These are phyloP conservation scores for Dichomitus squalens DNA, from an alignment of 1,284 basidiomycete species.

Conservation along the genomic window DNA sequence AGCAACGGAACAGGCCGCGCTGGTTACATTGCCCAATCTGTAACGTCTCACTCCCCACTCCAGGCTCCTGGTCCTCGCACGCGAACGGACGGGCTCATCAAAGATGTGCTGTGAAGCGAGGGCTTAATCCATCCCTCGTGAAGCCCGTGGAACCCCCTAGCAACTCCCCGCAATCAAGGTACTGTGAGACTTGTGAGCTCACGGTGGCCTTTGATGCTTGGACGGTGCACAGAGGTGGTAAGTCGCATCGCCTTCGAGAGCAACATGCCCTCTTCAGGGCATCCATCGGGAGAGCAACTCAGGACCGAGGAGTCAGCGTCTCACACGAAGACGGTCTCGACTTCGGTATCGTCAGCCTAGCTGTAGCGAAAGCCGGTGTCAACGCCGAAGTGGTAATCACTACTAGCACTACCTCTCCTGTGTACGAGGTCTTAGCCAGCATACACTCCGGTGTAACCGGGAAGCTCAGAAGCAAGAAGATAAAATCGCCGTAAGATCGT, in stretches of 20 bases:
- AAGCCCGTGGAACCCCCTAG: neutral
- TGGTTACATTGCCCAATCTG: neutral
- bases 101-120: neutral
- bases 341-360: conserved; percentile 36
- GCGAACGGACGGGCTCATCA: neutral
- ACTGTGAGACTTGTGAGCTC: conserved; percentile 29
- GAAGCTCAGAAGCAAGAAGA: neutral
- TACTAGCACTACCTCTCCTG: neutral
- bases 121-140: neutral
- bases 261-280: conserved; percentile 21
- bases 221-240: conserved; percentile 4
- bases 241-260: conserved; percentile 6
- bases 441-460: neutral
- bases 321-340: conserved; percentile 31
- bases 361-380: conserved; percentile 29
- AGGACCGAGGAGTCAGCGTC: conserved; percentile 28
- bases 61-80: neutral
- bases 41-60: neutral
- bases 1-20: conserved; percentile 28
- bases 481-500: neutral
- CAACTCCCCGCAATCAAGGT: neutral
- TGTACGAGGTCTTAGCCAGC: neutral
- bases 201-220: conserved; percentile 2
- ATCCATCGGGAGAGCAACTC: conserved; percentile 27
- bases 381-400: neutral